These are phyloP conservation scores for Hypoxylon sp. DNA, from an alignment of 2,329 filamentous ascomycete genomes.

Conservation along the genomic window DNA sequence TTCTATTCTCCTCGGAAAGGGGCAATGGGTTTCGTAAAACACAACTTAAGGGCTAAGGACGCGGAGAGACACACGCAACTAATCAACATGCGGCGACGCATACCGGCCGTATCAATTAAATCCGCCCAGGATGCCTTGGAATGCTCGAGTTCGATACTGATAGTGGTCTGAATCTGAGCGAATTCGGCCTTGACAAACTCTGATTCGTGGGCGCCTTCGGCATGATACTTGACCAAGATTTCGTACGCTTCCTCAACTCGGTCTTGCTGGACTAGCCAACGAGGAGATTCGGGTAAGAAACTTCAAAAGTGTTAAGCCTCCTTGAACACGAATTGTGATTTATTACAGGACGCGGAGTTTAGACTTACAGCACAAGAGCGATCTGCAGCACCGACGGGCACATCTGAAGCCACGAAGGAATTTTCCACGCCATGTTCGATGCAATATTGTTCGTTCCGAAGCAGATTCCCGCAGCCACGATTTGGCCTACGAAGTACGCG, in stretches of 20 bases:
- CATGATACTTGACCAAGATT: conserved; percentile 61
- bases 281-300: conserved; percentile 70
- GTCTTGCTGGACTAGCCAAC: conserved; percentile 67
- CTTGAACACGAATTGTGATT: too few relatives aligned
- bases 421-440: conserved; percentile 57
- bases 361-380: conserved; percentile 52
- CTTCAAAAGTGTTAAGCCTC: conserved; percentile 20
- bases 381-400: conserved; percentile 58
- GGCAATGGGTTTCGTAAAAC: too few relatives aligned
- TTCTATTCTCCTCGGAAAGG: neutral
- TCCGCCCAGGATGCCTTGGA: conserved; percentile 60
- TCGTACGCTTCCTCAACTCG: conserved; percentile 61
- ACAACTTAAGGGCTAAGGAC: conserved; percentile 47
- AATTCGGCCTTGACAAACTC: conserved; percentile 66
- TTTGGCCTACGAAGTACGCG: conserved; percentile 66
- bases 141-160: conserved; percentile 63
- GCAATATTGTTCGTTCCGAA: conserved; percentile 59
- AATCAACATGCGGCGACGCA: conserved; percentile 55
- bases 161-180: conserved; percentile 66
- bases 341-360: neutral
- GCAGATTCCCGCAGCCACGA: conserved; percentile 63
- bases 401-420: conserved; percentile 61
- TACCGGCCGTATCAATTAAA: conserved; percentile 56
- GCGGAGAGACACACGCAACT: conserved; percentile 53
- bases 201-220: conserved; percentile 59